Evolutionary conservation across 192 early-diverging fungal species (phyloP).

Genomic region (Allomyces arbusculus): DNA sequence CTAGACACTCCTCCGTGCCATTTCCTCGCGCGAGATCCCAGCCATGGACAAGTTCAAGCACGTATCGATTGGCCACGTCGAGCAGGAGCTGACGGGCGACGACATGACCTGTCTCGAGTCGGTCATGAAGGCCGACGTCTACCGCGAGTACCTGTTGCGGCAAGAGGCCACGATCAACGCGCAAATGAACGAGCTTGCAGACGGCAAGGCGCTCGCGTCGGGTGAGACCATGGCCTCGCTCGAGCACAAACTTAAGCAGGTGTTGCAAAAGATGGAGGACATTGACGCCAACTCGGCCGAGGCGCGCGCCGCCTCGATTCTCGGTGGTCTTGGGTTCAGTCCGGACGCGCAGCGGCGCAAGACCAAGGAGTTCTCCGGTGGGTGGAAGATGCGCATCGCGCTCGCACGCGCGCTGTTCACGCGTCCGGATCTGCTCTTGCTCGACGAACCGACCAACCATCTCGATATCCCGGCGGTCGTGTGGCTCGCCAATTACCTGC

Average conservation of each 20-base stretch:
- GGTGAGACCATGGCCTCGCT: constrained; percentile 34
- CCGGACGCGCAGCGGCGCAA: constrained; percentile 51
- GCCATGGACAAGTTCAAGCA: constrained; percentile 48
- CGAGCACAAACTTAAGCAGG: constrained; percentile 46
- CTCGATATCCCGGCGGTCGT: constrained; percentile 69
- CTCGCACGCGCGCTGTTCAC: constrained; percentile 93
- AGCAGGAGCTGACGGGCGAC: constrained; percentile 91
- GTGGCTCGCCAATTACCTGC: constrained; percentile 88
- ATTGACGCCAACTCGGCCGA: constrained; percentile 97
- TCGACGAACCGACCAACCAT: constrained; percentile 88
- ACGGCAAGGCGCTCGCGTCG: neutral
- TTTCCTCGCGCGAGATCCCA: constrained; percentile 59
- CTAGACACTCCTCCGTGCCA: constrained; percentile 55
- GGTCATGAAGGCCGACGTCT: constrained; percentile 81
- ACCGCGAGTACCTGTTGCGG: constrained; percentile 69
- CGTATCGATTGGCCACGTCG: constrained; percentile 89
- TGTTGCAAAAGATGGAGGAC: constrained; percentile 69
- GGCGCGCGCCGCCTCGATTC: constrained; percentile 74
- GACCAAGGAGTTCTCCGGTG: constrained; percentile 92
- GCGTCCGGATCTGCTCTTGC: constrained; percentile 68
- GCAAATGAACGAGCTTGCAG: constrained; percentile 26
- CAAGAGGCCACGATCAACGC: constrained; percentile 54
- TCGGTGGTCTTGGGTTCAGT: constrained; percentile 89
- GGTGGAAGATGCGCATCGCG: constrained; percentile 98
- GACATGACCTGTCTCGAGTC: constrained; percentile 67